Evolutionary conservation across 1,284 basidiomycete species (phyloP), one percentile per base, ranked within the genome.

Genomic region (Fomitopsis palustris): DNA sequence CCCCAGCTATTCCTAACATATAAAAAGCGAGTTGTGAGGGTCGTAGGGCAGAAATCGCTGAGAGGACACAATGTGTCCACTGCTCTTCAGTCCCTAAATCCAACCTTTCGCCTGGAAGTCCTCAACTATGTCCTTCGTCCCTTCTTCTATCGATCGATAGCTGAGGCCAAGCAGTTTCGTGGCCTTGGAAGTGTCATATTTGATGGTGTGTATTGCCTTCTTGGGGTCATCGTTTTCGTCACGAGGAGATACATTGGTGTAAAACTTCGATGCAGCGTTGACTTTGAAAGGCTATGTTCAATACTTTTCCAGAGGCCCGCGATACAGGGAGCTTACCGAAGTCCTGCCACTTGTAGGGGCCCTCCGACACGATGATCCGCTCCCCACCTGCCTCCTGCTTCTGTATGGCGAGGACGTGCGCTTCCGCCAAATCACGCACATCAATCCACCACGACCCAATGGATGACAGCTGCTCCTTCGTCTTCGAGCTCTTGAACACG

Each of bases 391-490:
- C 81, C 35, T 76, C 75, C 3, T 72, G 65, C 17, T 73, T 68
- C 5, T 74, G 70, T 1, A 80, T 69, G 1, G 81, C 77, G n/a
- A 70, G 70, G 33, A 82, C 71, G 61, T 84, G 82, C 3, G 77
- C 77, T 2, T 72, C 65, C 8, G 80, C 81, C 35, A 82, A 74
- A 60, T 79, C 76, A 23, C 78, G 72, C 1, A 82, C 81, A 59
- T 83, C 78, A 25, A 62, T 53, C 12, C 16, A 37, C n/a, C 43
- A 56, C 4, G 35, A 19, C 64, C 69, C 67, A 8, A 53, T 38
- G 29, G 57, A 61, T 1, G 58, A 59, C 3, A 66, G 64, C 33
- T 60, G 57, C 21, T 64, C 60, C 25, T 65, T 58, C 57, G 67
- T 65, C 45, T 65, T 59, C 51, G 39, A 51, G 9, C 65, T 66